A percentile compares a stretch with the other conserved stretches of the same genome.
Evolutionary conservation across 2,329 filamentous ascomycete species (phyloP).

Genomic region (Cladosporium sp.): DNA sequence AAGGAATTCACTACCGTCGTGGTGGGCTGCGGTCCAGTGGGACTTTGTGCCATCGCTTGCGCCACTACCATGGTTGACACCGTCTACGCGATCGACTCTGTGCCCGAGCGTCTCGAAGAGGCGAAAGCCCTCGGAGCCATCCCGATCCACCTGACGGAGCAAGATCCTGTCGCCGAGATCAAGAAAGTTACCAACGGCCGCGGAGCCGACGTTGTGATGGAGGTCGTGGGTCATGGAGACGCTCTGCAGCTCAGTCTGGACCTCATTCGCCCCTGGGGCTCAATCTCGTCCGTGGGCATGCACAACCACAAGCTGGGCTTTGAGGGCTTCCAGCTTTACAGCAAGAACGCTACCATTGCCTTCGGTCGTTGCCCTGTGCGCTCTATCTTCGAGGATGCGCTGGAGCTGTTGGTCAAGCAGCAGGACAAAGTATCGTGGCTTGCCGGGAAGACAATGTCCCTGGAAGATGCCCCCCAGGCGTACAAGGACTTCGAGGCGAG

Average conservation of each 20-base stretch:
- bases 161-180: constrained; percentile 59
- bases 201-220: constrained; percentile 82
- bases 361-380: constrained; percentile 54
- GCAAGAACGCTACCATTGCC: constrained; percentile 51
- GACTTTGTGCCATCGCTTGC: constrained; percentile 65
- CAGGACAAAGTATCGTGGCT: constrained; percentile 54
- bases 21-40: constrained; percentile 78
- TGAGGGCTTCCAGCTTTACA: constrained; percentile 50
- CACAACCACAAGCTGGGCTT: constrained; percentile 47
- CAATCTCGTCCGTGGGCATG: constrained; percentile 51
- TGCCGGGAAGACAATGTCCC: constrained; percentile 53
- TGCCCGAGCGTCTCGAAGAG: constrained; percentile 71
- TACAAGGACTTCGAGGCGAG: constrained; percentile 56
- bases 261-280: constrained; percentile 51
- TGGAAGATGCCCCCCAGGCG: constrained; percentile 52
- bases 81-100: constrained; percentile 48
- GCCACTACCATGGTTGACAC: constrained; percentile 37
- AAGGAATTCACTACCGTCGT: constrained; percentile 71
- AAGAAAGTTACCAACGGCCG: constrained; percentile 74
- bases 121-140: constrained; percentile 76
- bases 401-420: constrained; percentile 48
- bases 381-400: constrained; percentile 50
- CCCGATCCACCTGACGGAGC: constrained; percentile 68
- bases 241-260: constrained; percentile 51
- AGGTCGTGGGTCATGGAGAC: constrained; percentile 51